Percentiles rank a stretch among this genome's conserved stretches.
These are phyloP conservation scores for Schizophyllum commune DNA, from an alignment of 1,284 basidiomycete genomes.

Conservation along the genomic window DNA sequence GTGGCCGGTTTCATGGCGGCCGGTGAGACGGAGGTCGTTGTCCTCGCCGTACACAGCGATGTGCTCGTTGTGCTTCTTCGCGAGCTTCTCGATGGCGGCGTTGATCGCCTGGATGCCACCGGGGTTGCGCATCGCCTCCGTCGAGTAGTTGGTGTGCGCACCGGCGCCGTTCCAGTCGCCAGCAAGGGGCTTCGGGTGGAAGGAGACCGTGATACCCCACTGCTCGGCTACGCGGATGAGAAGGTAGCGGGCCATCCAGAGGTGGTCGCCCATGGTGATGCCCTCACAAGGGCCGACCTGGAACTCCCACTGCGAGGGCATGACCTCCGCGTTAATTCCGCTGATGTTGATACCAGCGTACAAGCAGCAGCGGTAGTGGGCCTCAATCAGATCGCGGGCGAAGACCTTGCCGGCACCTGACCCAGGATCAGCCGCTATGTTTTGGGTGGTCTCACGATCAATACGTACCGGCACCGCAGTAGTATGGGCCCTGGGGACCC, in stretches of 20 bases:
- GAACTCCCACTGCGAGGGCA: slow-evolving; percentile 99
- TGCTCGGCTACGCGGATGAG: slow-evolving; percentile 93
- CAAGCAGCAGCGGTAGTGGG: slow-evolving; percentile 96
- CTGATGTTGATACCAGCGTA: slow-evolving; percentile 98
- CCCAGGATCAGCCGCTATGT: slow-evolving; percentile 7
- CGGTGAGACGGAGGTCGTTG: slow-evolving; percentile 91
- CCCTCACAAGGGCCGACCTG: slow-evolving; percentile 98
- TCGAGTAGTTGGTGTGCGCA: slow-evolving; percentile 93
- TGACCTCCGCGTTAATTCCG: slow-evolving; percentile 99
- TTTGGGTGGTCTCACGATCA: not conserved
- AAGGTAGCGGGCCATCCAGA: slow-evolving; percentile 95
- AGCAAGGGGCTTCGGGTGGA: slow-evolving; percentile 98
- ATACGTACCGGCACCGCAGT: slow-evolving; percentile 93
- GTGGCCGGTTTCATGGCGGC: slow-evolving; percentile 95
- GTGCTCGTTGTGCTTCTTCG: slow-evolving; percentile 81
- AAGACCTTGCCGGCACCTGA: slow-evolving; percentile 93
- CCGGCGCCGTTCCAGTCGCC: slow-evolving; percentile 99
- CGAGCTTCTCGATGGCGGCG: slow-evolving; percentile 86
- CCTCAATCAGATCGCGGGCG: slow-evolving; percentile 98
- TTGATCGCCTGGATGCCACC: slow-evolving; percentile 95
- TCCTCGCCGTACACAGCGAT: slow-evolving; percentile 97
- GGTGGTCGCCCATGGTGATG: slow-evolving; percentile 97
- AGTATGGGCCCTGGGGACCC: slow-evolving; percentile 98
- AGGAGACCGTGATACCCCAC: slow-evolving; percentile 96
- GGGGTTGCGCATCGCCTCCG: slow-evolving; percentile 84